Conservation (phyloP, 2,329 filamentous ascomycete species). For the Xylariaceae sp. region DNA sequence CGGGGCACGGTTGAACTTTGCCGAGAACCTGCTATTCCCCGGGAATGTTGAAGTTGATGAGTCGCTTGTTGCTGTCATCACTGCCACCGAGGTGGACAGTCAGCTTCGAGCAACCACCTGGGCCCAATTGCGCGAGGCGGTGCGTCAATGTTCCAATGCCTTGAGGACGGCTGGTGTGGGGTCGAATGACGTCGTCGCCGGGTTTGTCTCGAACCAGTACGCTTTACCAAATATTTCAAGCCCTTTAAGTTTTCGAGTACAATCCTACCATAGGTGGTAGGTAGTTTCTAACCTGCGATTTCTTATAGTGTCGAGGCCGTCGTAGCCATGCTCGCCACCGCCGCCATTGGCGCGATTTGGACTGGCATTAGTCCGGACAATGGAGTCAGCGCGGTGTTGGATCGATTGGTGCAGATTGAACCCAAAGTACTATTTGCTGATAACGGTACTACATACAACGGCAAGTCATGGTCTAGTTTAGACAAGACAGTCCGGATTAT, state of each 20-base stretch:
- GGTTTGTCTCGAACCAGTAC: slow-evolving; percentile 79
- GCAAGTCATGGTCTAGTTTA: slow-evolving; percentile 77
- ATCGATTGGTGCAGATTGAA: slow-evolving; percentile 79
- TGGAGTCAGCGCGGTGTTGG: slow-evolving; percentile 84
- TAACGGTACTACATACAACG: slow-evolving; percentile 75
- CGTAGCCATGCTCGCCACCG: slow-evolving; percentile 80
- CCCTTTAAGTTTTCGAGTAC: too few relatives aligned
- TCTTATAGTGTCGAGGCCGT: slow-evolving; percentile 63
- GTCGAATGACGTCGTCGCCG: slow-evolving; percentile 55
- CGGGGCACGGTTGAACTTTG: slow-evolving; percentile 79
- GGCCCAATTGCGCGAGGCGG: slow-evolving; percentile 73
- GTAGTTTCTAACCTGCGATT: background rate
- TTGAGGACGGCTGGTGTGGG: slow-evolving; percentile 62
- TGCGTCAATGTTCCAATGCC: slow-evolving; percentile 67
- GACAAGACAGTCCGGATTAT: slow-evolving; percentile 77
- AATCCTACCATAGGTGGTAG: background rate
- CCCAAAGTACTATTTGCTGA: slow-evolving; percentile 82
- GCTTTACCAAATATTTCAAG: background rate
- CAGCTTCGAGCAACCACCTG: slow-evolving; percentile 61
- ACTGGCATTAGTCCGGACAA: slow-evolving; percentile 90
- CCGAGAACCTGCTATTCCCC: slow-evolving; percentile 89
- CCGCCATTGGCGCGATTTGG: slow-evolving; percentile 84
- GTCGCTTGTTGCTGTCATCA: slow-evolving; percentile 67
- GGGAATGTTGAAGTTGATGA: slow-evolving; percentile 52
- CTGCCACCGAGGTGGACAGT: slow-evolving; percentile 68